Percentiles rank a stretch among this genome's conserved stretches.
Evolutionary conservation across 164 flowering plant genomes (phyloP).

Genomic region (Protea cynaroides): DNA sequence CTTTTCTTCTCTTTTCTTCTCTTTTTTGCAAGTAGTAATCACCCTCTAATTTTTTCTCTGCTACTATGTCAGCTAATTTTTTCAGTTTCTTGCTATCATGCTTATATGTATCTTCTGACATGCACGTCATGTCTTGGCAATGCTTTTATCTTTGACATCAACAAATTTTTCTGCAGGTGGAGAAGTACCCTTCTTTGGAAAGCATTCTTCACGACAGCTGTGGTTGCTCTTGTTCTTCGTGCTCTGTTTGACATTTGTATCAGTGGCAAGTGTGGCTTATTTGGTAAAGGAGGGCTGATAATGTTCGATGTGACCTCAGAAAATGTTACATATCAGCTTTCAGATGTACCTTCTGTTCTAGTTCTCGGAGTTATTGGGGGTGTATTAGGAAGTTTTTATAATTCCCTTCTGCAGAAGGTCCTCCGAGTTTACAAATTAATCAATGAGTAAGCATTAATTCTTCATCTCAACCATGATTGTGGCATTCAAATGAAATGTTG

Average conservation of each 20-base stretch:
- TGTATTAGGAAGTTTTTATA: constrained; percentile 68
- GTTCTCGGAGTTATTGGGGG: constrained; percentile 83
- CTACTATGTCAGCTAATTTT: too few species aligned
- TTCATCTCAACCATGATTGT: neutral
- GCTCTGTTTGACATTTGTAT: constrained; percentile 66
- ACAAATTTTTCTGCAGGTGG: constrained; percentile 57
- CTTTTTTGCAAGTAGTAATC: too few species aligned
- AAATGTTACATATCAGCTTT: constrained; percentile 50
- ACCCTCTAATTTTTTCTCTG: too few species aligned
- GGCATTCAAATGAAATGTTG: neutral
- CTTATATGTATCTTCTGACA: too few species aligned
- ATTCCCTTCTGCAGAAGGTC: constrained; percentile 52
- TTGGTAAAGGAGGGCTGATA: constrained; percentile 92
- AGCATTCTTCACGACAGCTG: constrained; percentile 76
- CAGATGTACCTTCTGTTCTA: constrained; percentile 73
- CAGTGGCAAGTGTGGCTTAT: constrained; percentile 81
- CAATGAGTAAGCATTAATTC: constrained; percentile 46
- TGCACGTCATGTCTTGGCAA: neutral
- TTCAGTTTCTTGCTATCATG: too few species aligned
- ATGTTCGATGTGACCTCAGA: constrained; percentile 78
- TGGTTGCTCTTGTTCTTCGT: constrained; percentile 77
- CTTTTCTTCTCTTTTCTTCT: too few species aligned
- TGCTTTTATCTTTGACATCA: constrained; percentile 2
- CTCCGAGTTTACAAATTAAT: constrained; percentile 61
- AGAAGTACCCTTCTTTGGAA: constrained; percentile 93